phyloP scores from a whole-genome alignment of 192 early-diverging fungal species.

The Coemansia sp. region DNA sequence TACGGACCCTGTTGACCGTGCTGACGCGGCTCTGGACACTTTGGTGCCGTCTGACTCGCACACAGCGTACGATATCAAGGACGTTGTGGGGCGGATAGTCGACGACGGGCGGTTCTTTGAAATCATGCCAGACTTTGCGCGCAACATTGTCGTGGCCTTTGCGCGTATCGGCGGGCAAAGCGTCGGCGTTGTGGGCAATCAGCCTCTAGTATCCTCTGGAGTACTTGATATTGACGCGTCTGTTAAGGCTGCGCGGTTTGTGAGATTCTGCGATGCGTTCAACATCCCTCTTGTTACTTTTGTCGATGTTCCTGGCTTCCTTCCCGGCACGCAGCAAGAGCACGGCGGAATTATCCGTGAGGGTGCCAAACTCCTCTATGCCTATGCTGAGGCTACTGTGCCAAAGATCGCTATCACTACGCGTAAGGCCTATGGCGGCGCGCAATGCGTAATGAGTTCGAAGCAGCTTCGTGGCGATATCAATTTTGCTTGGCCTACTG shows the following conservation, averaged over 20 bases:
- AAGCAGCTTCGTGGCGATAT: conserved; percentile 95
- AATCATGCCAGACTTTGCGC: conserved; percentile 88
- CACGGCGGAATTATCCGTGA: conserved; percentile 95
- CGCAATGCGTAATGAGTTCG: conserved; percentile 96
- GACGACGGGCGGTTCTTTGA: conserved; percentile 91
- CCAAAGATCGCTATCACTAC: conserved; percentile 96
- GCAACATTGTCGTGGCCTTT: conserved; percentile 93
- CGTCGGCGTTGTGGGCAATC: conserved; percentile 92
- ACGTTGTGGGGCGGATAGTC: conserved; percentile 78
- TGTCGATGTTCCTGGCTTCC: conserved; percentile 96
- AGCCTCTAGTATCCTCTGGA: conserved; percentile 93
- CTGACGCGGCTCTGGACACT: conserved; percentile 78
- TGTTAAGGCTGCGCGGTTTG: conserved; percentile 94
- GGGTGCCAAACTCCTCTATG: conserved; percentile 95
- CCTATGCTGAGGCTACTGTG: conserved; percentile 95
- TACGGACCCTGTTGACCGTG: conserved; percentile 67
- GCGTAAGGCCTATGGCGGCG: conserved; percentile 96
- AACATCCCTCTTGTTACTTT: conserved; percentile 92
- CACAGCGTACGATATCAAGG: conserved; percentile 94
- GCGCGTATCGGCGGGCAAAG: conserved; percentile 82
- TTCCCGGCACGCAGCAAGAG: conserved; percentile 93
- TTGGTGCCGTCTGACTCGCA: conserved; percentile 90
- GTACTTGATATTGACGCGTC: conserved; percentile 95
- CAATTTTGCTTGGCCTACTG: conserved; percentile 95
- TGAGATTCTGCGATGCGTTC: conserved; percentile 97